phyloP scores from a whole-genome alignment of 192 early-diverging fungal genomes.

The Entomortierella chlamydospora region DNA sequence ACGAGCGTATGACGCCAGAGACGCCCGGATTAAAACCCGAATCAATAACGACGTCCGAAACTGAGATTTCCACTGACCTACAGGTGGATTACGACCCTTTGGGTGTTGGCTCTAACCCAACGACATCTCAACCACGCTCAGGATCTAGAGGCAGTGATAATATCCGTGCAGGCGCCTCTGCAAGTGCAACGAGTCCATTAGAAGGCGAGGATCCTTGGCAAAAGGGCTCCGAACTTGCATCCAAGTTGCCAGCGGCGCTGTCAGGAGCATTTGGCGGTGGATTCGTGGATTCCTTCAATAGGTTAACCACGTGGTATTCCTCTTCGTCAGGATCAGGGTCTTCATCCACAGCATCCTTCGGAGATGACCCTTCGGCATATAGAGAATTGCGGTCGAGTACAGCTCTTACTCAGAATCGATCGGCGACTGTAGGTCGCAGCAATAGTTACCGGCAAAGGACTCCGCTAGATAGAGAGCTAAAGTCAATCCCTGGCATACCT shows the following conservation, averaged over 20 bases:
- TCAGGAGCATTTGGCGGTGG: constrained; percentile 37
- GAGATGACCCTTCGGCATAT: constrained; percentile 13
- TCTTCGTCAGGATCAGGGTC: constrained; percentile 7
- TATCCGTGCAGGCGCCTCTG: neutral
- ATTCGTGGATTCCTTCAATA: constrained; percentile 37
- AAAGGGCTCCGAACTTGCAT: constrained; percentile 31
- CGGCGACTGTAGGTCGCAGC: constrained; percentile 44
- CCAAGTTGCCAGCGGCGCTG: constrained; percentile 42
- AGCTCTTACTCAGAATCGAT: constrained; percentile 12
- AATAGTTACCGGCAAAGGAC: constrained; percentile 23
- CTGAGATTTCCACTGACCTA: neutral
- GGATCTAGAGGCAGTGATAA: constrained; percentile 4
- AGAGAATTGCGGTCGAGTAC: constrained; percentile 22
- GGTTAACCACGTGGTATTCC: constrained; percentile 43
- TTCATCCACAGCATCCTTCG: neutral
- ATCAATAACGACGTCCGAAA: constrained; percentile 4
- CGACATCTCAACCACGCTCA: constrained; percentile 3
- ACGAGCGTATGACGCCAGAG: constrained; percentile 35
- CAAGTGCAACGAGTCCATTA: neutral
- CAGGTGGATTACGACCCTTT: constrained; percentile 13
- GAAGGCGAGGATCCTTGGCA: constrained; percentile 38
- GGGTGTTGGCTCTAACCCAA: constrained; percentile 7
- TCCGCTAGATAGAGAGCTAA: constrained; percentile 28
- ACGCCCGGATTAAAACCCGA: constrained; percentile 25
- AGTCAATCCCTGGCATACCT: constrained; percentile 15